A percentile compares a stretch with the other conserved stretches of the same genome.
Conservation (phyloP, 1,284 basidiomycete genomes). For the Boletus semigastroideus region DNA sequence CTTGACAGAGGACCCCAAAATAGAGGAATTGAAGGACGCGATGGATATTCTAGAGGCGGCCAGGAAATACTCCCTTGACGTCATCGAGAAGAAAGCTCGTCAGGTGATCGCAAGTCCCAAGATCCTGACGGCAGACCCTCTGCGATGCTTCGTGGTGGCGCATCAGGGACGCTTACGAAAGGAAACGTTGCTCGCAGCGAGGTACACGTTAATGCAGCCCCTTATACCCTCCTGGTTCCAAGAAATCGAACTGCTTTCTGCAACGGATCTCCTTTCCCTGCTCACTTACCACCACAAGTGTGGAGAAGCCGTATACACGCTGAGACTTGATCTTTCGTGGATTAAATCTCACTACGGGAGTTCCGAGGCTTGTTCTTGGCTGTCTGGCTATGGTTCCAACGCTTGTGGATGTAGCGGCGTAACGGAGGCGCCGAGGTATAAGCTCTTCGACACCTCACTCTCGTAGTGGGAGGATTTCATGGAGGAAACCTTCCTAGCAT, state of each 20-base stretch:
- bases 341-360: background rate
- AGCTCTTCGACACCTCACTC: background rate
- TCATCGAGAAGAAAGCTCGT: background rate
- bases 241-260: background rate
- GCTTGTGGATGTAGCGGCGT: slow-evolving; percentile 1
- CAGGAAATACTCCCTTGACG: background rate
- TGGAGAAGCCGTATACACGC: background rate
- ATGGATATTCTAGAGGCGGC: background rate
- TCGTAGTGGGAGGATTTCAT: slow-evolving; percentile 15
- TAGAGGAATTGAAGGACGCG: background rate
- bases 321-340: background rate
- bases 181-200: background rate
- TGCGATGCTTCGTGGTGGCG: background rate
- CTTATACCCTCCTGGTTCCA: background rate
- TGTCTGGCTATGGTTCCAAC: background rate
- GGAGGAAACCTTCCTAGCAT: background rate
- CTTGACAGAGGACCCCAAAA: background rate
- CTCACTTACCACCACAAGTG: slow-evolving; percentile 2
- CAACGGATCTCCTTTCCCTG: background rate
- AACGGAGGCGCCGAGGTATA: background rate
- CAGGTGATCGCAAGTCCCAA: background rate
- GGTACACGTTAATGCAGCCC: background rate
- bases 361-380: background rate
- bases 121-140: background rate
- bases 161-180: background rate